Base-by-base conservation (phyloP, 352 stramenopile genomes). In the Pythium rhizo-oryzae region DNA sequence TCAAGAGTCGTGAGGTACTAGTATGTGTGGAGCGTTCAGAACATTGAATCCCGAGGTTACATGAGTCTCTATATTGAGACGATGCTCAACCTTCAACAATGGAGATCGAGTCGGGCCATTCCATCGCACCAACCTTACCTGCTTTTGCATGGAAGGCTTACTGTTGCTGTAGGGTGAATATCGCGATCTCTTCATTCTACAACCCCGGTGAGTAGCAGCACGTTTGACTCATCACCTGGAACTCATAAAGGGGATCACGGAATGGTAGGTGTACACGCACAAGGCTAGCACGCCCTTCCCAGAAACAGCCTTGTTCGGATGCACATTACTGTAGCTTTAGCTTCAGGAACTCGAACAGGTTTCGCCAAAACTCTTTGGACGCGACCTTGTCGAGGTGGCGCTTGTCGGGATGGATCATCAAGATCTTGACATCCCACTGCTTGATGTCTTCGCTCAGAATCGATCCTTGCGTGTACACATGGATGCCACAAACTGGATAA, bases 351-450 rank as follows among this genome's bases (percentile, higher is more conserved):
- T 86, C 84, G 69, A 96, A 95, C 51, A 97, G 72, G 72, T 96
- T 87, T 69, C 89, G 85, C 91, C 91, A 97, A 67, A 97, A 97
- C 69, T 96, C 88, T 67, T 94, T 90, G 23, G 84, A 80, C 24
- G 88, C 88, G 33, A 96, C 89, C 63, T 97, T 96, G 79, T 97
- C 91, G 51, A 97, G 74, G 77, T 97, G 90, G 15, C 91, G 83
- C 71, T 97, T 97, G 74, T 96, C 86, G 28, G 90, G 91, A 57
- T 97, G 89, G 62, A 97, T 94, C 89, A 96, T 96, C n/a, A 94
- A 73, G 65, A 96, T 86, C 70, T 94, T 94, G 54, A 96, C 89
- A 69, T 96, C 89, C 89, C 89, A 96, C 59, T 95, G 87, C 74
- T 96, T 94, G 72, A 96, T 91, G 8, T 96, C 88, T 8, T 89